Evolutionary conservation across 2,329 filamentous ascomycete genomes (phyloP).

Genomic region (Rugonectria rugulosa): DNA sequence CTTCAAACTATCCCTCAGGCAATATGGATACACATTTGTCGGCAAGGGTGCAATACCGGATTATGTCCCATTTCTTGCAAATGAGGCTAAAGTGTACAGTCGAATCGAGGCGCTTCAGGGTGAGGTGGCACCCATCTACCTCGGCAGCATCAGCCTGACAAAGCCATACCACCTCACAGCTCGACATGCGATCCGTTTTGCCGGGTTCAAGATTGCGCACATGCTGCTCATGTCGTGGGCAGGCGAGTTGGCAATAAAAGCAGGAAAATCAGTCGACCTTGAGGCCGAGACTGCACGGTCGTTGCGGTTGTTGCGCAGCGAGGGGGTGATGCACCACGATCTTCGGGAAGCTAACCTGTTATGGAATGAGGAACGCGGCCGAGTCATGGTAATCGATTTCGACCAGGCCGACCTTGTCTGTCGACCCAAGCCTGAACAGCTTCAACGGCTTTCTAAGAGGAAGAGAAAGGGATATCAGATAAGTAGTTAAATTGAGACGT

Average conservation of each 20-base stretch:
- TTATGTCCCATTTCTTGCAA: constrained; percentile 7
- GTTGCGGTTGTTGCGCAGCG: constrained; percentile 16
- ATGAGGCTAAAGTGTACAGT: constrained; percentile 30
- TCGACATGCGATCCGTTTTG: no score
- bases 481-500: no score
- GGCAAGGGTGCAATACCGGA: constrained; percentile 28
- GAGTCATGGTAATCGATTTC: constrained; percentile 35
- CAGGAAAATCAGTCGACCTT: not conserved
- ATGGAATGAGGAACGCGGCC: constrained; percentile 31
- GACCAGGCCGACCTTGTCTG: constrained; percentile 16
- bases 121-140: constrained; percentile 25
- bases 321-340: constrained; percentile 30
- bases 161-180: constrained; percentile 27
- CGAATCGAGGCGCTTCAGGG: constrained; percentile 32
- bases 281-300: constrained; percentile 16
- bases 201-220: constrained; percentile 20
- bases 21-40: constrained; percentile 33
- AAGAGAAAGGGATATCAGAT: constrained; percentile 15
- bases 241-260: constrained; percentile 23
- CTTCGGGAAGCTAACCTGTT: constrained; percentile 29
- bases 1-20: constrained; percentile 30
- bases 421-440: constrained; percentile 13
- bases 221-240: constrained; percentile 39
- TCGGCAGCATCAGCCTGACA: constrained; percentile 22
- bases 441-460: constrained; percentile 2